Conservation (phyloP, 805 yeast species). For the Candida dajiaensis region DNA sequence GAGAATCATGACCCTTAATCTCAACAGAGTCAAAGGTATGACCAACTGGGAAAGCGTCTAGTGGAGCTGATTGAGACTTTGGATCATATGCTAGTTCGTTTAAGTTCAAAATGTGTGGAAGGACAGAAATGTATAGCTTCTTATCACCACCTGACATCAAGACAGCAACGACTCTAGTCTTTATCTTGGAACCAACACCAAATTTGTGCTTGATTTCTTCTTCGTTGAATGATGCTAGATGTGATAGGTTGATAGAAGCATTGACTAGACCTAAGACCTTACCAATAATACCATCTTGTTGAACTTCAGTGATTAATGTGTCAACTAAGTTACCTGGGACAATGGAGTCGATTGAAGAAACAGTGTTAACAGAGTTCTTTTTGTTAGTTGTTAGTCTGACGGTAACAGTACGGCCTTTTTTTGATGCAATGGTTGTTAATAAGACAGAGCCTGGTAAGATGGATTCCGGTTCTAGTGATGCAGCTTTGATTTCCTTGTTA, state of each 20-base stretch:
- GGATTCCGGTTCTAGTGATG: slow-evolving; percentile 29
- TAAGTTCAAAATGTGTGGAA: slow-evolving; percentile 46
- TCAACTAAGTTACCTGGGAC: slow-evolving; percentile 83
- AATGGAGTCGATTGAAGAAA: slow-evolving; percentile 71
- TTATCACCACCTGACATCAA: slow-evolving; percentile 46
- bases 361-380: slow-evolving; percentile 46
- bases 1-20: slow-evolving; percentile 53
- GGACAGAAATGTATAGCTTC: slow-evolving; percentile 56
- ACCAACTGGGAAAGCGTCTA: slow-evolving; percentile 78
- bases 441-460: slow-evolving; percentile 63
- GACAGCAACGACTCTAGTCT: slow-evolving; percentile 66
- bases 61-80: slow-evolving; percentile 30
- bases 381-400: slow-evolving; percentile 41
- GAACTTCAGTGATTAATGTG: slow-evolving; percentile 56
- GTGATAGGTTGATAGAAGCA: slow-evolving; percentile 66
- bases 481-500: slow-evolving; percentile 50
- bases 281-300: slow-evolving; percentile 59
- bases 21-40: slow-evolving; percentile 49
- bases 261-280: slow-evolving; percentile 71
- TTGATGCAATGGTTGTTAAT: slow-evolving; percentile 50
- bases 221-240: slow-evolving; percentile 41
- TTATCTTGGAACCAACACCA: slow-evolving; percentile 60
- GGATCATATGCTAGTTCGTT: slow-evolving; percentile 13
- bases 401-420: slow-evolving; percentile 51
- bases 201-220: slow-evolving; percentile 53